Evolutionary conservation across 1,284 basidiomycete species (phyloP), one percentile per base, ranked within the genome.

Genomic region (Baeospora myosura): DNA sequence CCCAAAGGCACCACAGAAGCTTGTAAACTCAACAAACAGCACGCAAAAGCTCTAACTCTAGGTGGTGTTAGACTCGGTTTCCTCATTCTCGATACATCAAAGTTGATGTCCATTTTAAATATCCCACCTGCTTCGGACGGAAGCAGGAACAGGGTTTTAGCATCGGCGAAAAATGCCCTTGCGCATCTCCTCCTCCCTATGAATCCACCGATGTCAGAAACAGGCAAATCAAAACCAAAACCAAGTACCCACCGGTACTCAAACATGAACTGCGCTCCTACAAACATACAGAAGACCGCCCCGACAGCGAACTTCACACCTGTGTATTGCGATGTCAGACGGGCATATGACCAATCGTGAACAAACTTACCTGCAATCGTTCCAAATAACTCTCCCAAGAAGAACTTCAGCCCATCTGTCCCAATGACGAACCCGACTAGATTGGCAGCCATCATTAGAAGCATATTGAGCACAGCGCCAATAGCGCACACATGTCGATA

Each of bases 371-470:
- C 93, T 57, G 76, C 64, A 54, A 67, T 66, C 20, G 76, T 83
- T 1, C 77, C 78, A 28, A 81, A 61, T 22, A 98, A 62, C 59
- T 88, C 69, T 3, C 63, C 49, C 8, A 81, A 59, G 60, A 98
- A 77, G 57, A 88, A 84, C 43, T 66, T 61, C 38, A 87, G 75
- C 1, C 93, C 94, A 8, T 97, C 90, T 0, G 80, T 66, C 2
- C 95, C 95, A 31, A 98, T 74, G 10, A 93, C 94, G 57, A 99
- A 98, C 0, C 96, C 95, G 2, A 98, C 85, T 4, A 98, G 74
- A 59, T 99, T 98, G 24, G 92, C 95, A 0, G 74, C 62, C 78
- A 94, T 87, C 91, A 98, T 91, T 65, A 91, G 78, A 29, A 96
- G 58, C 20, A 94, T 73, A 58, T 98, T 98, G 51, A 78, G 58